These are phyloP conservation scores for Aethionema arabicum DNA, from an alignment of 345 rosid genomes.

Conservation along the genomic window DNA sequence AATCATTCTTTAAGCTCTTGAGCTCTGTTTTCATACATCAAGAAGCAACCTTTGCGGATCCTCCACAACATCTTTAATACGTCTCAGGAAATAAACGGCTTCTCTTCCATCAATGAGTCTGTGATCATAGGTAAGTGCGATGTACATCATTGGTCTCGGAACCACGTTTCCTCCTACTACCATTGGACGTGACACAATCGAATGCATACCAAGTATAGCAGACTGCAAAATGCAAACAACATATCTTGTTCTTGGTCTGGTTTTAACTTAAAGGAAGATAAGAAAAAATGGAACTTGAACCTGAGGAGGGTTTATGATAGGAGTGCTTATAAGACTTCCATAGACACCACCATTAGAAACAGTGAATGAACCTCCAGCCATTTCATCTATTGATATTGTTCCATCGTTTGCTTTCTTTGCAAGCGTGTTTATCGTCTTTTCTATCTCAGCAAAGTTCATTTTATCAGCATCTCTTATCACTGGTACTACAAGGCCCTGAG, in stretches of 20 bases:
- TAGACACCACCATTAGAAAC: conserved; percentile 51
- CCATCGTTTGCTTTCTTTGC: conserved; percentile 90
- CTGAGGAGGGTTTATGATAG: conserved; percentile 98
- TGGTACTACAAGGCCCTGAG: too few relatives aligned
- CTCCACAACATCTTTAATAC: conserved; percentile 84
- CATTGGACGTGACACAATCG: conserved; percentile 83
- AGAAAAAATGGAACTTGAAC: conserved; percentile 30
- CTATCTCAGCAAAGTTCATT: conserved; percentile 57
- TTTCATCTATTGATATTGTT: conserved; percentile 88
- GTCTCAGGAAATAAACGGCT: conserved; percentile 85
- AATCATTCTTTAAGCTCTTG: too few relatives aligned
- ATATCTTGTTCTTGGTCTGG: too few relatives aligned
- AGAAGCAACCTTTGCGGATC: conserved; percentile 86
- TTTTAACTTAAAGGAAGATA: too few relatives aligned
- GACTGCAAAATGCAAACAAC: conserved; percentile 44
- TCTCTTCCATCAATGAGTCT: conserved; percentile 92
- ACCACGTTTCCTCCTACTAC: conserved; percentile 69
- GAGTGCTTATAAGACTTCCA: conserved; percentile 92
- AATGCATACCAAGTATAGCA: conserved; percentile 93
- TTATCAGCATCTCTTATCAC: too few relatives aligned
- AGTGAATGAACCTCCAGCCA: conserved; percentile 96
- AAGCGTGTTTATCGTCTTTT: conserved; percentile 76
- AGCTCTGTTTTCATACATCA: conserved; percentile 42
- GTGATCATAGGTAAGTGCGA: conserved; percentile 82
- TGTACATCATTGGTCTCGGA: conserved; percentile 91